phyloP scores from a whole-genome alignment of 2,329 filamentous ascomycete genomes.

The Clonostachys rosea region DNA sequence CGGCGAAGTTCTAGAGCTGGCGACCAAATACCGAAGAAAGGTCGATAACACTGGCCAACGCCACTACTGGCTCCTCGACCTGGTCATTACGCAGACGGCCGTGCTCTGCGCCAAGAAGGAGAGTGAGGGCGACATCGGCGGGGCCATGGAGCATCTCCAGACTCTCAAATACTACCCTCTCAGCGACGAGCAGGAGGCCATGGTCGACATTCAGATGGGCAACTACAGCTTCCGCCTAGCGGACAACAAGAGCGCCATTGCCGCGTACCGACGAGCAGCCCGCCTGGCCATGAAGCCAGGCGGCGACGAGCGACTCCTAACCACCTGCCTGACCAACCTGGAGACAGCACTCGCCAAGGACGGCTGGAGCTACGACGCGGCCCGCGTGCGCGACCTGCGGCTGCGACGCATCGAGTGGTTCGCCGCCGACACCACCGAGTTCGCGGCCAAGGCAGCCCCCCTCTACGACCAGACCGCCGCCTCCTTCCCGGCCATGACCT shows the following conservation, averaged over 20 bases:
- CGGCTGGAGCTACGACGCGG: constrained; percentile 15
- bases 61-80: constrained; percentile 21
- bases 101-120: constrained; percentile 19
- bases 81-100: constrained; percentile 21
- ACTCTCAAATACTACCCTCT: constrained; percentile 19
- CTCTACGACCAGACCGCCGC: background rate
- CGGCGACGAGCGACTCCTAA: constrained; percentile 21
- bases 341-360: constrained; percentile 16
- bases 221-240: constrained; percentile 21
- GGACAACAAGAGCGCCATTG: constrained; percentile 17
- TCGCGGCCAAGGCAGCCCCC: background rate
- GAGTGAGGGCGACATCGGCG: constrained; percentile 17
- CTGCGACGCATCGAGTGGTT: constrained; percentile 19
- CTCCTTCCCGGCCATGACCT: background rate
- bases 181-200: constrained; percentile 20
- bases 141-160: constrained; percentile 19
- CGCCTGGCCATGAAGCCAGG: constrained; percentile 16
- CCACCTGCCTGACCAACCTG: constrained; percentile 24
- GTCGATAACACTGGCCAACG: constrained; percentile 19
- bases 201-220: constrained; percentile 21
- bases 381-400: constrained; percentile 16
- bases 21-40: constrained; percentile 15
- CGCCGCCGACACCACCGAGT: constrained; percentile 15
- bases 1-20: constrained; percentile 18
- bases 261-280: constrained; percentile 19